phyloP scores from a whole-genome alignment of 1,284 basidiomycete species.

The Tilletiaria anomala region DNA sequence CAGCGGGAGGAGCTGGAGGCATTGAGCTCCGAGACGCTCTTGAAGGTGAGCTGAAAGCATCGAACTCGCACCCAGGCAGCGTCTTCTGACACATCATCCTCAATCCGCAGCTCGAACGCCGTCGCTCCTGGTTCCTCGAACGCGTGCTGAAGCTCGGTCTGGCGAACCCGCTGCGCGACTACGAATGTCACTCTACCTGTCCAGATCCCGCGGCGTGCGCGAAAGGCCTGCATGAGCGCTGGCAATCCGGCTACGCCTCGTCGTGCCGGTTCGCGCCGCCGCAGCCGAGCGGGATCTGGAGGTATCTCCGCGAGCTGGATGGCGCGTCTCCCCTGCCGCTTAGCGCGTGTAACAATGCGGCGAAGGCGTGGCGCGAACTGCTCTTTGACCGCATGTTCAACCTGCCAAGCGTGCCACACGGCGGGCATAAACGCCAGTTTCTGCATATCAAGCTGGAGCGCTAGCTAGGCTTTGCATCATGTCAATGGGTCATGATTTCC shows the following conservation, averaged over 20 bases:
- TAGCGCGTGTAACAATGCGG: slow-evolving; percentile 11
- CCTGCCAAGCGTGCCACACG: not conserved
- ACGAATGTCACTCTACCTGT: slow-evolving; percentile 58
- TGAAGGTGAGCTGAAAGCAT: slow-evolving; percentile 6
- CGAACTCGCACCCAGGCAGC: not conserved
- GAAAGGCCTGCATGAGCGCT: slow-evolving; percentile 79
- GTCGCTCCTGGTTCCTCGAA: slow-evolving; percentile 47
- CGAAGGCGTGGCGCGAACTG: slow-evolving; percentile 12
- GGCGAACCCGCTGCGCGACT: slow-evolving; percentile 71
- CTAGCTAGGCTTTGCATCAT: too few relatives aligned
- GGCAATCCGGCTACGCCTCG: slow-evolving; percentile 70
- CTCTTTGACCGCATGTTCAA: slow-evolving; percentile 23
- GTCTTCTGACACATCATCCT: not conserved
- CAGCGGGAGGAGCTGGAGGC: slow-evolving; percentile 12
- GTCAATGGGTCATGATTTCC: too few relatives aligned
- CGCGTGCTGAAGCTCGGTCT: slow-evolving; percentile 78
- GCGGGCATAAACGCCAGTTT: not conserved
- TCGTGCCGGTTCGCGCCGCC: slow-evolving; percentile 77
- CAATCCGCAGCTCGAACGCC: slow-evolving; percentile 12
- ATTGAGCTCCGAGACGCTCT: slow-evolving; percentile 11
- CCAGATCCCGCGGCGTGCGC: slow-evolving; percentile 67
- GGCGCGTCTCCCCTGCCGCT: slow-evolving; percentile 1
- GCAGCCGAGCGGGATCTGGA: slow-evolving; percentile 43
- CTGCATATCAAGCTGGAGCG: slow-evolving; percentile 1
- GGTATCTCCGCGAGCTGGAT: slow-evolving; percentile 18